Percentiles rank a stretch among this genome's conserved stretches.
These are phyloP conservation scores for Debaryomyces fabryi DNA, from an alignment of 1,139 yeast genomes.

Conservation along the genomic window DNA sequence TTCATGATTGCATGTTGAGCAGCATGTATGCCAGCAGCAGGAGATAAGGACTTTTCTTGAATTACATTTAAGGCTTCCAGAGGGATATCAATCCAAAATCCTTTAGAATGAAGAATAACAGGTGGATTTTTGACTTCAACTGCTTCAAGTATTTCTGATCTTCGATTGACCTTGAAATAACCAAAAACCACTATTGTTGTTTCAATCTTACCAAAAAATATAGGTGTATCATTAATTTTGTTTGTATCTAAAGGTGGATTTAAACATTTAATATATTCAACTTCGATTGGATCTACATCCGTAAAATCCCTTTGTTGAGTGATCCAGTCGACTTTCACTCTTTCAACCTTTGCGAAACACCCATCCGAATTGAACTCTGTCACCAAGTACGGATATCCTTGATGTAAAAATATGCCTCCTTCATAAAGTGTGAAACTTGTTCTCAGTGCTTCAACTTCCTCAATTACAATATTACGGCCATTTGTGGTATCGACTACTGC, in stretches of 20 bases:
- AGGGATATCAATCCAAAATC: slow-evolving; percentile 92
- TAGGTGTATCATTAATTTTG: slow-evolving; percentile 56
- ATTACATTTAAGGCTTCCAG: slow-evolving; percentile 59
- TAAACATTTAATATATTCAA: slow-evolving; percentile 64
- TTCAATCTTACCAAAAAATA: slow-evolving; percentile 72
- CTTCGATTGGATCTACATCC: slow-evolving; percentile 84
- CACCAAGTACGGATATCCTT: slow-evolving; percentile 86
- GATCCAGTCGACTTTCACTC: slow-evolving; percentile 92
- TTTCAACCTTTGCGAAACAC: slow-evolving; percentile 75
- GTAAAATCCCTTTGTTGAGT: slow-evolving; percentile 91
- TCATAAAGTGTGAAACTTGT: slow-evolving; percentile 91
- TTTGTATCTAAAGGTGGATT: slow-evolving; percentile 21
- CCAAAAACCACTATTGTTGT: slow-evolving; percentile 86
- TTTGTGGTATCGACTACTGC: slow-evolving; percentile 90
- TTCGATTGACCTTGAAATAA: slow-evolving; percentile 79
- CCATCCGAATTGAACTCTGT: slow-evolving; percentile 79
- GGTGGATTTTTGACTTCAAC: slow-evolving; percentile 94
- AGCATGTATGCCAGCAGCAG: slow-evolving; percentile 95
- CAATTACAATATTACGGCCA: slow-evolving; percentile 73
- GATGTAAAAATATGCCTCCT: slow-evolving; percentile 94
- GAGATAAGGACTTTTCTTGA: slow-evolving; percentile 55
- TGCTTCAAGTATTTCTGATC: slow-evolving; percentile 81
- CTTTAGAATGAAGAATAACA: slow-evolving; percentile 64
- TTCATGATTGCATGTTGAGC: slow-evolving; percentile 90
- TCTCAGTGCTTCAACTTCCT: slow-evolving; percentile 87